Base-by-base conservation (phyloP, 2,329 filamentous ascomycete species). In the Penicillium sp. region DNA sequence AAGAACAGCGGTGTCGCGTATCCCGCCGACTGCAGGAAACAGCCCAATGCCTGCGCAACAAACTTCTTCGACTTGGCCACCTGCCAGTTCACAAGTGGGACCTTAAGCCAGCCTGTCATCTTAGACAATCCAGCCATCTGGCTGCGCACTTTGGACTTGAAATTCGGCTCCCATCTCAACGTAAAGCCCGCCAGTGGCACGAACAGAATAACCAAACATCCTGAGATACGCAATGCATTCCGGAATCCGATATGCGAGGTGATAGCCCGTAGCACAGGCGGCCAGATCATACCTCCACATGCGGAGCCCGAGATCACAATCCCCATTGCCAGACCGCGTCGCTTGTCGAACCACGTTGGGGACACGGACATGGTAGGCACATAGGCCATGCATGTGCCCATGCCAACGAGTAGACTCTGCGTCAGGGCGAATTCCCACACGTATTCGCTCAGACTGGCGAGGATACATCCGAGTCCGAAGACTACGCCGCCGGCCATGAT, bases 1-100 rank as follows among this genome's bases (percentile, higher is more conserved):
- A 72, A 74, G 42, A 68, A 73, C 9, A 73, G 50, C 1, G 72
- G 72, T 12, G 68, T 69, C 13, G 66, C 65, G 51, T 73, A 74
- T 1, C 66, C 71, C 7, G 69, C 68, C 2, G 68, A 66, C 44
- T 74, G 69, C 39, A 75, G 50, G 43, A 70, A 64, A 25, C 66
- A 66, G 5, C 66, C 66, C 1, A 70, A 35, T 3, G 66, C 66
- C 42, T 74, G 71, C 2, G 70, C 62, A 6, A 68, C 52, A 49
- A 74, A 75, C 8, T 64, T 66, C 20, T 60, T 57, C 0, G 61
- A 55, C 12, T 49, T 51, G 1, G 60, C 62, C 6, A 63, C 55
- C 1, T 57, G 50, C 56, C 55, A 65, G 46, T 72, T 64, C 6
- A 71, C 63, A 3, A 70, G 57, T 2, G 69, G 63, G 1, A 69